Percentiles rank a stretch among this genome's conserved stretches.
Conservation (phyloP, 371 early-diverging fungal genomes). For the Neoconidiobolus thromboides region DNA sequence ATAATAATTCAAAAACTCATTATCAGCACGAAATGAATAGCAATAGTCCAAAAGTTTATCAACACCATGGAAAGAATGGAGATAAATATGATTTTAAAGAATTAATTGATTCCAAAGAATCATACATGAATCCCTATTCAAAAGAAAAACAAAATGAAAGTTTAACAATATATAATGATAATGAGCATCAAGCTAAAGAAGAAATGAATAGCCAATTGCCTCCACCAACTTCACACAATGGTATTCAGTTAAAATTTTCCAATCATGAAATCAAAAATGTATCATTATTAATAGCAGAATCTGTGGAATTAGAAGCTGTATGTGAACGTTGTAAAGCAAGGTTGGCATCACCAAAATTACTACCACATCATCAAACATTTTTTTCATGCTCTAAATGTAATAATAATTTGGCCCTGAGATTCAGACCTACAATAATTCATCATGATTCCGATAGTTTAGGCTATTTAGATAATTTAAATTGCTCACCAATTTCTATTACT, state of each 20-base stretch:
- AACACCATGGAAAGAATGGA: not conserved
- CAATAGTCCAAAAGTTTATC: not conserved
- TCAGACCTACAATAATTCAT: not conserved
- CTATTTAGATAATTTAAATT: not conserved
- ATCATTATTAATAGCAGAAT: not conserved
- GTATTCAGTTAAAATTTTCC: not conserved
- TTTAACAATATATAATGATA: not conserved
- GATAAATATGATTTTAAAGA: not conserved
- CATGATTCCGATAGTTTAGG: not conserved
- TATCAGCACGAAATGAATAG: too few relatives aligned
- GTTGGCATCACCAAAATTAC: not conserved
- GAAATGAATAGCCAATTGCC: not conserved
- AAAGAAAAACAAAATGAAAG: not conserved
- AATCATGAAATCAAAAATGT: not conserved
- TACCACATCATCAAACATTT: not conserved
- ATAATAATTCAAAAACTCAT: too few relatives aligned
- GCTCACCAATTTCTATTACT: not conserved
- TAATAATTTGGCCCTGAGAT: not conserved
- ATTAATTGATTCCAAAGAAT: not conserved
- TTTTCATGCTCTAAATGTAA: not conserved
- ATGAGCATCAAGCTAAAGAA: not conserved
- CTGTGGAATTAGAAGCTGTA: not conserved
- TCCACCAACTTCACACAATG: not conserved
- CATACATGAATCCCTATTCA: not conserved
- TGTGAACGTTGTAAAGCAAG: not conserved